Evolutionary conservation across 2,329 filamentous ascomycete genomes (phyloP), one percentile per base, ranked within the genome.

Genomic region (Diaporthe sp.): DNA sequence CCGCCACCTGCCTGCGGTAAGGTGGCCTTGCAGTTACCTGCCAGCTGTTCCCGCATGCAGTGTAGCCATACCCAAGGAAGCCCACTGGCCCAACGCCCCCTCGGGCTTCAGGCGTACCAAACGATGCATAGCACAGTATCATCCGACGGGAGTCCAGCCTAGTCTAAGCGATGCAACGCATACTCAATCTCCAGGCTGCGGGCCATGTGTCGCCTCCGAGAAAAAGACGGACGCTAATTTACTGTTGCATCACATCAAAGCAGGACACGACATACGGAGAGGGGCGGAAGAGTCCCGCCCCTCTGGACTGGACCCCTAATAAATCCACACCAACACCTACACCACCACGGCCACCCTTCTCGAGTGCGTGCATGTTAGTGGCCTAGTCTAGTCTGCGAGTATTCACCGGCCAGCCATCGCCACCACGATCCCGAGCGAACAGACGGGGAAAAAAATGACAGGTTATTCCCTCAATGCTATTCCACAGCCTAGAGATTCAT

Each of bases 161-260:
- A 68, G 65, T 28, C 31, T 25, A 37, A 53, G 28, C 65, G 65
- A 68, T 68, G 65, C 65, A 42, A 68, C 46, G 10, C 61, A 53
- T 44, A 51, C 44, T 53, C 42, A 25, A 39, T 53, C 44, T 67
- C 61, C n/a, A 46, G 28, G 42, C 19, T 65, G 61, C 28, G 28
- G 61, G 34, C 57, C 57, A 65, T 49, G 42, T 49, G 42, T 53
- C 65, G 65, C 65, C 65, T 19, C 65, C 46, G 46, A 68, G 65
- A 39, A 53, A 51, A 68, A 53, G 44, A 68, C 65, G 65, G 65
- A 51, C 65, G 31, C 65, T 68, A 68, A 68, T 53, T 53, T 53
- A 68, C 46, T 53, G 46, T 53, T 68, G 65, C 65, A 68, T 68
- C 65, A 68, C 46, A 25, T 15, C 42, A 67, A 31, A 31, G 25